These are phyloP conservation scores for Leishmania arabica DNA, from an alignment of 208 protist genomes.

Conservation along the genomic window DNA sequence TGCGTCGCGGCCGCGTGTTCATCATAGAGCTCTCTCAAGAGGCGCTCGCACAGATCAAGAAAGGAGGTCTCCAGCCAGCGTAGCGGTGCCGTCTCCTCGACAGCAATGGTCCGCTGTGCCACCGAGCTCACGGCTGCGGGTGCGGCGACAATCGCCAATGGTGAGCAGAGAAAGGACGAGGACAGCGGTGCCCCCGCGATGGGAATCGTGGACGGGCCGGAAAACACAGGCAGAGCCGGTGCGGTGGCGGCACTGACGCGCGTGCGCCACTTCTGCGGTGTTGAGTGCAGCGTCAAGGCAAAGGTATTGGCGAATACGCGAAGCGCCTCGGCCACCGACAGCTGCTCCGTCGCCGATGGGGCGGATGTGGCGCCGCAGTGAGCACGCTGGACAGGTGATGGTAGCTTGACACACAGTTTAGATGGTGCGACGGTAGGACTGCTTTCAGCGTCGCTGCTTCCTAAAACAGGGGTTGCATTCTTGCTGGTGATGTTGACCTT, in stretches of 20 bases:
- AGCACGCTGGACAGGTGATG: background rate
- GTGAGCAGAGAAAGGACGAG: conserved; percentile 6
- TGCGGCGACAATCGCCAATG: conserved; percentile 14
- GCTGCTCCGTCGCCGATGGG: background rate
- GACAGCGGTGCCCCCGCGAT: background rate
- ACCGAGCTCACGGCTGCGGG: background rate
- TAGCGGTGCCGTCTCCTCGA: conserved; percentile 8
- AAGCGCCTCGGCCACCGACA: conserved; percentile 12
- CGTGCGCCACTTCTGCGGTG: conserved; percentile 8
- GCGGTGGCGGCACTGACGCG: conserved; percentile 12
- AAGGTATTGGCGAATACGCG: conserved; percentile 29
- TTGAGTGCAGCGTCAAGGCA: conserved; percentile 28
- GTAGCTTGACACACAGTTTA: background rate
- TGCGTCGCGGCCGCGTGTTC: background rate
- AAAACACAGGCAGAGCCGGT: background rate
- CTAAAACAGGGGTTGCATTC: background rate
- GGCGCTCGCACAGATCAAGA: conserved; percentile 18
- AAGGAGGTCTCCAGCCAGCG: conserved; percentile 33
- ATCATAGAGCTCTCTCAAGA: conserved; percentile 7
- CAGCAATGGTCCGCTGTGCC: background rate
- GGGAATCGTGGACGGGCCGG: background rate
- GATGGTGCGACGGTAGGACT: background rate
- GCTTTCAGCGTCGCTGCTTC: background rate
- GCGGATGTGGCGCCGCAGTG: background rate
- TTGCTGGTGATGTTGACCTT: background rate